Evolutionary conservation across 2,329 filamentous ascomycete species (phyloP), one percentile per base, ranked within the genome.

Genomic region (Arthrinium puccinioides): DNA sequence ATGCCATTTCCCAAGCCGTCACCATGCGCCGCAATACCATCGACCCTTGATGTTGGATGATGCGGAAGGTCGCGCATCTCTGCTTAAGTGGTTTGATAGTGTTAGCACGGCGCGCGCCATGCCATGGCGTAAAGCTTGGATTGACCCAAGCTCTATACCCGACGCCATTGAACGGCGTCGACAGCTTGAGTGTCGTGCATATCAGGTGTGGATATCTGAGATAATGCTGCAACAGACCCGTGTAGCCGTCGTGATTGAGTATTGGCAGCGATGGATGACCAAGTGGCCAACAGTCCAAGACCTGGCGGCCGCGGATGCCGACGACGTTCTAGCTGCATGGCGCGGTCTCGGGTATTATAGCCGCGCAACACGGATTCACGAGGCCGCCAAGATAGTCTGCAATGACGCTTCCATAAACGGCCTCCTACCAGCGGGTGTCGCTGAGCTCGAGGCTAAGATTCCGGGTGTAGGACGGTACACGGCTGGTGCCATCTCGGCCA

Each of bases 211-310:
- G 74, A 78, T 82, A 50, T 76, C 71, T 49, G 77, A 82, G 58
- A 73, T 80, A 46, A 82, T 82, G 77, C 65, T 81, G 9, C 77
- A 82, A 15, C 77, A 82, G 56, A 82, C 77, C 2, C 72, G 77
- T 20, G 77, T 82, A 4, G 67, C 72, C 3, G 71, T 70, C 6
- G 77, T 80, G 1, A 71, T 79, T 15, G 73, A 71, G 33, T 82
- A 82, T 52, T 82, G 76, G 72, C 74, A 70, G 21, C 63, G 63
- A 1, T 82, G 77, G 77, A 77, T 77, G 62, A 62, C 54, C 1
- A 67, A 67, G 39, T 82, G 76, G 75, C 75, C 76, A 1, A 76
- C 73, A 0, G 67, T 81, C 4, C 63, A 66, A 2, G 68, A 72
- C 16, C 64, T 82, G 6, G 75, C 76, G 0, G 56, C 56, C 0